Conservation (phyloP, 306 rosid species). For the Geum urbanum region DNA sequence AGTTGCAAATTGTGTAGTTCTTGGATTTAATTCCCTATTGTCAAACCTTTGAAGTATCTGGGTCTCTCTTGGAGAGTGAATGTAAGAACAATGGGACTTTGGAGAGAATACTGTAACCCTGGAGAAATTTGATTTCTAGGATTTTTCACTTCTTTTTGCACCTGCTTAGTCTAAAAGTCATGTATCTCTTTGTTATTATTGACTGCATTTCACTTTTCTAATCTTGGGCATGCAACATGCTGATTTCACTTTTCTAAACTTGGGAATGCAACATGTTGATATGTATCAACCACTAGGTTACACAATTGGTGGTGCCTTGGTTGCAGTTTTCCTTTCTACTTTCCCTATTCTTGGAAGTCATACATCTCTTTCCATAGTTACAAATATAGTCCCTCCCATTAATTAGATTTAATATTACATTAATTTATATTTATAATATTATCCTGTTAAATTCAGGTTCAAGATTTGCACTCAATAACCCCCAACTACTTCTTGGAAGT, state of each 20-base stretch:
- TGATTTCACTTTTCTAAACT: neutral
- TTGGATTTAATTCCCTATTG: neutral
- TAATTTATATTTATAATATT: neutral
- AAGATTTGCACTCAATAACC: constrained; percentile 87
- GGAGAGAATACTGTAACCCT: neutral
- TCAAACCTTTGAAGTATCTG: neutral
- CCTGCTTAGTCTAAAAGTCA: neutral
- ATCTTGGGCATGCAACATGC: neutral
- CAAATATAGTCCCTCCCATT: neutral
- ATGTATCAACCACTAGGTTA: neutral
- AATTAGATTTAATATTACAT: neutral
- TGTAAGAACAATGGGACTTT: neutral
- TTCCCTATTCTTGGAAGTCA: no score
- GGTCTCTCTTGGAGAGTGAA: neutral
- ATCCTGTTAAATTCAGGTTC: constrained; percentile 55
- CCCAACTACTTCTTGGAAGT: constrained; percentile 74
- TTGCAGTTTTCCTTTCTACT: neutral
- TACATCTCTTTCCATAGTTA: neutral
- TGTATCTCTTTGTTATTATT: neutral
- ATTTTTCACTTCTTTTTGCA: neutral
- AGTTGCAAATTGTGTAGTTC: neutral
- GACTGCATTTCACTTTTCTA: neutral
- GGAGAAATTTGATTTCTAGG: neutral
- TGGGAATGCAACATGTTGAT: no score
- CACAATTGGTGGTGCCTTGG: neutral